Percentiles rank a stretch among this genome's conserved stretches.
Evolutionary conservation across 176 grass and related monocot species (phyloP).

Genomic region (Eleusine coracana): DNA sequence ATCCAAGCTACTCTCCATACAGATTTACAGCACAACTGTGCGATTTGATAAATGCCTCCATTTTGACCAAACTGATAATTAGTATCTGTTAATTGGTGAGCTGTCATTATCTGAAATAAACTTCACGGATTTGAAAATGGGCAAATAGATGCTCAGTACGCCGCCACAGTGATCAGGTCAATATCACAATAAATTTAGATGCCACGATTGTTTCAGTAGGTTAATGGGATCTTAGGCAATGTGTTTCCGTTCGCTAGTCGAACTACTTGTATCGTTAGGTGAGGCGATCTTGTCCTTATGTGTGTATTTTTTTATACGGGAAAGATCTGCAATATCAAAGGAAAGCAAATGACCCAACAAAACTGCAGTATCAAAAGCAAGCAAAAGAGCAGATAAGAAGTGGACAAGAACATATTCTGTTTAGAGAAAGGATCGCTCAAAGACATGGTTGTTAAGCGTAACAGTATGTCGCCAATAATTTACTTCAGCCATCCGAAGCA

Average conservation of each 20-base stretch:
- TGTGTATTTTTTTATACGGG: neutral
- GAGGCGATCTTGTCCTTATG: constrained; percentile 2
- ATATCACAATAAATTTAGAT: constrained; percentile 7
- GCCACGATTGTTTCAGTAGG: neutral
- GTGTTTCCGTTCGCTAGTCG: neutral
- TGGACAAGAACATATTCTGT: neutral
- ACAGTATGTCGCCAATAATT: neutral
- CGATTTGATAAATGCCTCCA: neutral
- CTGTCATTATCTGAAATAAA: constrained; percentile 30
- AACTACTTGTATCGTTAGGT: neutral
- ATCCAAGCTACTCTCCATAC: neutral
- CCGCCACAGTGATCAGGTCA: constrained; percentile 4
- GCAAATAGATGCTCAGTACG: constrained; percentile 1
- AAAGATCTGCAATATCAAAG: neutral
- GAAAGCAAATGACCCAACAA: neutral
- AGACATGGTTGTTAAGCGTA: neutral
- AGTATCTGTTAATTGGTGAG: neutral
- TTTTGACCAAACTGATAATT: constrained; percentile 32
- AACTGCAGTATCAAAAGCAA: neutral
- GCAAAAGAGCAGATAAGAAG: constrained; percentile 2
- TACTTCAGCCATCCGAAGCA: constrained; percentile 8
- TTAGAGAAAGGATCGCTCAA: neutral
- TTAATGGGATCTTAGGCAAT: neutral
- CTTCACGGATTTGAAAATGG: neutral
- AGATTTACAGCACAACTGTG: neutral